Evolutionary conservation across 1,139 yeast genomes (phyloP).

Genomic region (Diutina sp.): DNA sequence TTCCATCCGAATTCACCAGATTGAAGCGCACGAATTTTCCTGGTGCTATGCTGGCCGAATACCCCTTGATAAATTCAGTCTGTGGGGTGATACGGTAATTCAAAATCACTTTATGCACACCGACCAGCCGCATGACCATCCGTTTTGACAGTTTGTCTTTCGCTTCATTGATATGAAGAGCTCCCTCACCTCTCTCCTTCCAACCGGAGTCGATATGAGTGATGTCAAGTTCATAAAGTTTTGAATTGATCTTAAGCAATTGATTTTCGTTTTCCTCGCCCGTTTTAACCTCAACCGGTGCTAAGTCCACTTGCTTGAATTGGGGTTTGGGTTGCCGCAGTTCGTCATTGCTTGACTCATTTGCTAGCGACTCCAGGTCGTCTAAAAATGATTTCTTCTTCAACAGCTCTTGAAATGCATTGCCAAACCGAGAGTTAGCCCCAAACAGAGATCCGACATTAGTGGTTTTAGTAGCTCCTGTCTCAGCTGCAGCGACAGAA

Average conservation of each 20-base stretch:
- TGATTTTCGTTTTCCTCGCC: slow-evolving; percentile 86
- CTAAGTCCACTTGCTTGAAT: slow-evolving; percentile 38
- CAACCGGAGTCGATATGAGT: slow-evolving; percentile 62
- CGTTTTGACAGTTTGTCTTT: slow-evolving; percentile 26
- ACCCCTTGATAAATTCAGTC: slow-evolving; percentile 59
- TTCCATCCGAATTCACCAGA: slow-evolving; percentile 32
- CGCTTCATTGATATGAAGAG: slow-evolving; percentile 64
- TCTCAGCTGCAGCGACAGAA: neutral
- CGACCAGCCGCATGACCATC: slow-evolving; percentile 85
- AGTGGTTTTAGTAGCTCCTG: neutral
- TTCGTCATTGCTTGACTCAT: slow-evolving; percentile 1
- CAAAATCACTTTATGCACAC: slow-evolving; percentile 69
- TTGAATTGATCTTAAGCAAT: slow-evolving; percentile 58
- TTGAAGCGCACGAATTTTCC: slow-evolving; percentile 74
- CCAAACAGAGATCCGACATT: slow-evolving; percentile 28
- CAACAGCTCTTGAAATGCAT: slow-evolving; percentile 40
- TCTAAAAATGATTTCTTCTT: slow-evolving; percentile 46
- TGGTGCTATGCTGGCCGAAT: slow-evolving; percentile 67
- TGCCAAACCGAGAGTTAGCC: slow-evolving; percentile 43
- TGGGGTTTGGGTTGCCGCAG: slow-evolving; percentile 9
- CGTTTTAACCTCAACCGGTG: slow-evolving; percentile 50
- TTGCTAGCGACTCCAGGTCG: slow-evolving; percentile 9
- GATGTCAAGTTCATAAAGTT: slow-evolving; percentile 65
- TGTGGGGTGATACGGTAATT: slow-evolving; percentile 52
- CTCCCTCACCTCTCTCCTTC: slow-evolving; percentile 93